Percentiles rank a stretch among this genome's conserved stretches.
Evolutionary conservation across 2,329 filamentous ascomycete genomes (phyloP).

Genomic region (Diaporthe sp.): DNA sequence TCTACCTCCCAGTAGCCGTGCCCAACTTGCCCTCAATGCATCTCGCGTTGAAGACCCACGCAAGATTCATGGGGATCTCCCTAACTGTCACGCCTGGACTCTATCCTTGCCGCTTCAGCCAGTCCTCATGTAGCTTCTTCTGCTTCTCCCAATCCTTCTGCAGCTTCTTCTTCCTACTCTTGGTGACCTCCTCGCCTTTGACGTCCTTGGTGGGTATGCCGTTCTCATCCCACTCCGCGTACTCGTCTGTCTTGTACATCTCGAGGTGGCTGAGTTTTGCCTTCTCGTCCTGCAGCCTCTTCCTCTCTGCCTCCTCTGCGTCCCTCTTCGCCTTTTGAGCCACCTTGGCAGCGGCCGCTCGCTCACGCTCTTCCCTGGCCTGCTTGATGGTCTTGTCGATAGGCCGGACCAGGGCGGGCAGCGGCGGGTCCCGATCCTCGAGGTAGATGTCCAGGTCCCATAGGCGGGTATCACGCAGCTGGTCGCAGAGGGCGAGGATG

Average conservation of each 20-base stretch:
- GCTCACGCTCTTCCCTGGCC: constrained; percentile 63
- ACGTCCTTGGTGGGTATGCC: constrained; percentile 71
- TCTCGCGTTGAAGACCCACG: neutral
- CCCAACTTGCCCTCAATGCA: neutral
- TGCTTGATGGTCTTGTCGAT: constrained; percentile 68
- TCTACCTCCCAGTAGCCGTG: neutral
- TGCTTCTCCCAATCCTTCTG: constrained; percentile 78
- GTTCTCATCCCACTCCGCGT: constrained; percentile 70
- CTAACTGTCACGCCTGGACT: neutral
- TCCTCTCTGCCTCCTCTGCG: constrained; percentile 50
- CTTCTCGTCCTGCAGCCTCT: constrained; percentile 51
- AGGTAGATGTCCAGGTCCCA: constrained; percentile 76
- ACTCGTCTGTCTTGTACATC: constrained; percentile 57
- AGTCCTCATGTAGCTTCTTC: constrained; percentile 73
- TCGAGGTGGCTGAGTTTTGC: constrained; percentile 43
- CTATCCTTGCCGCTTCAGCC: constrained; percentile 40
- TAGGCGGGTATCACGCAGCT: constrained; percentile 71
- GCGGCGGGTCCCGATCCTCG: constrained; percentile 67
- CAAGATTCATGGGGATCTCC: neutral
- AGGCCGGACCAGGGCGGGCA: constrained; percentile 71
- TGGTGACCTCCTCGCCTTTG: constrained; percentile 72
- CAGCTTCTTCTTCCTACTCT: constrained; percentile 73
- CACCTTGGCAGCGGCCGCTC: constrained; percentile 62
- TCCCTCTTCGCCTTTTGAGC: constrained; percentile 46
- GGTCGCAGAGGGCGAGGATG: constrained; percentile 73